These are phyloP conservation scores for Hymenoscyphus scutula DNA, from an alignment of 2,329 filamentous ascomycete species.

Conservation along the genomic window DNA sequence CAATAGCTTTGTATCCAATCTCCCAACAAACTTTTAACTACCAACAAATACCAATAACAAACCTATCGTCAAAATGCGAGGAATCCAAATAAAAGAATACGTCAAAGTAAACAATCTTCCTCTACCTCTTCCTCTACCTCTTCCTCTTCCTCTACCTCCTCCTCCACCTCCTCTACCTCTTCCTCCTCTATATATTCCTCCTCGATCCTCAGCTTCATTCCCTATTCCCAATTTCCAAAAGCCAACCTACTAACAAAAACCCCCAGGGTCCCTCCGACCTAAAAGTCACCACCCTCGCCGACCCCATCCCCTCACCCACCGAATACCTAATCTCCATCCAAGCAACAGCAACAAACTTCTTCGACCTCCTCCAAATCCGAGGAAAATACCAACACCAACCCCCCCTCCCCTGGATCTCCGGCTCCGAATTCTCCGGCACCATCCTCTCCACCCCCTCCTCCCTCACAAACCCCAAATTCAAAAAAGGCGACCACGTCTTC, in stretches of 20 bases:
- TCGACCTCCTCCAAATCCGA: slow-evolving; percentile 91
- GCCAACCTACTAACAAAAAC: slow-evolving; percentile 9
- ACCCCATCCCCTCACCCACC: slow-evolving; percentile 66
- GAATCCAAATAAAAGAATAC: slow-evolving; percentile 71
- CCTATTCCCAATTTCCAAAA: no score
- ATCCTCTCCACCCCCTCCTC: slow-evolving; percentile 64
- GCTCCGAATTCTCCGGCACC: slow-evolving; percentile 81
- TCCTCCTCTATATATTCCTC: no score
- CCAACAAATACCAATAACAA: no score
- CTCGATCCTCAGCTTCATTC: no score
- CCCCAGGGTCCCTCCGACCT: slow-evolving; percentile 74
- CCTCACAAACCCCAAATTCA: slow-evolving; percentile 57
- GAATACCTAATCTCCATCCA: slow-evolving; percentile 88
- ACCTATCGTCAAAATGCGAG: slow-evolving; percentile 77
- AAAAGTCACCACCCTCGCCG: slow-evolving; percentile 69
- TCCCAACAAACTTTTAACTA: no score
- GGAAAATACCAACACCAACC: slow-evolving; percentile 95
- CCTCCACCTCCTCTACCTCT: no score
- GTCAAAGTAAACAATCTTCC: slow-evolving; percentile 56
- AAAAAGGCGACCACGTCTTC: slow-evolving; percentile 79
- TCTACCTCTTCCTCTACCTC: slow-evolving; percentile 4
- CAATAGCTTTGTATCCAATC: no score
- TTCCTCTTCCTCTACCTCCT: no score
- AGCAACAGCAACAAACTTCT: slow-evolving; percentile 91
- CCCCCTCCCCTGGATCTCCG: slow-evolving; percentile 79